Evolutionary conservation across 2,329 filamentous ascomycete species (phyloP).

Genomic region (Aureobasidium sp.): DNA sequence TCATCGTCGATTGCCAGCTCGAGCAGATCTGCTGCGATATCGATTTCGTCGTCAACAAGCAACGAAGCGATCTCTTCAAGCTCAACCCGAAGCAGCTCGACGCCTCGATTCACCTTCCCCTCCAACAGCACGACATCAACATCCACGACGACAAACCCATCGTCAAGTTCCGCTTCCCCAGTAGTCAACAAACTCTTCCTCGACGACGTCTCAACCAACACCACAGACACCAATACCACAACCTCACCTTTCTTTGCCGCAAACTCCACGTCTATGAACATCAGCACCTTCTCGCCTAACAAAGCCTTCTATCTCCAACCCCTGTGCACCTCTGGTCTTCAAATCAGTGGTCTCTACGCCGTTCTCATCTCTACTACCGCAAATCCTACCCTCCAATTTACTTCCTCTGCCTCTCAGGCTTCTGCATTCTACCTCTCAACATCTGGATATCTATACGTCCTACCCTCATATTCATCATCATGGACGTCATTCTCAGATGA

Average conservation of each 20-base stretch:
- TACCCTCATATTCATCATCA: neutral
- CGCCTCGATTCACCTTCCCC: neutral
- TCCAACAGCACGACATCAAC: neutral
- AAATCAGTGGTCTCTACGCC: neutral
- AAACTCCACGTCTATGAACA: neutral
- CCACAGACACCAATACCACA: neutral
- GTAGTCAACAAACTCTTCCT: neutral
- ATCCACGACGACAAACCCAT: neutral
- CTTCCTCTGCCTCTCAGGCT: neutral
- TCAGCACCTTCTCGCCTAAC: neutral
- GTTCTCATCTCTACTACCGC: neutral
- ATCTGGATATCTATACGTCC: neutral
- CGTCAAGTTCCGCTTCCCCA: neutral
- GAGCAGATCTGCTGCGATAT: no score
- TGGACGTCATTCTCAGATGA: neutral
- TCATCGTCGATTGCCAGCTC: no score
- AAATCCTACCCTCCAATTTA: neutral
- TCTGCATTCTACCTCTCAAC: neutral
- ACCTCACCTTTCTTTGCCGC: neutral
- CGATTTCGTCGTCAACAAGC: no score
- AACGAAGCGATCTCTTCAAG: neutral
- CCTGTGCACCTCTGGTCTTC: neutral
- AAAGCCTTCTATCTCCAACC: neutral
- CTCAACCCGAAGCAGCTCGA: neutral
- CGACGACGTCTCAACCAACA: neutral